Conservation (phyloP, 495 filamentous ascomycete genomes). For the Beverwykella pulmonaria region DNA sequence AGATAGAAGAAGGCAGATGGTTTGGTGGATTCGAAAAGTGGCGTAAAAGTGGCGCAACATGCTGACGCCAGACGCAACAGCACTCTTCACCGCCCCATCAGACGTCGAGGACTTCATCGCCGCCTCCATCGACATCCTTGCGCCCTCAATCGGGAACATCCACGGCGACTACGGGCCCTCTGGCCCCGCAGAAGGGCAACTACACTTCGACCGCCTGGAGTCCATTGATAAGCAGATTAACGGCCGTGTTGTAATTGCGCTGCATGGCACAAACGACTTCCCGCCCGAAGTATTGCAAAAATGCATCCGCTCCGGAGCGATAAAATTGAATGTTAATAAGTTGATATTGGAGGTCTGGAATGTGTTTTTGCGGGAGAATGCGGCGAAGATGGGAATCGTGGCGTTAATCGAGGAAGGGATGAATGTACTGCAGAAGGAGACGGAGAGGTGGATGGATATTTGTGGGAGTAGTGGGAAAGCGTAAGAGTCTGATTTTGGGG, state of each 20-base stretch:
- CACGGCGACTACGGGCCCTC: slow-evolving; percentile 40
- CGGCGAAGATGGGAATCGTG: slow-evolving; percentile 13
- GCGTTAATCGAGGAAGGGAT: slow-evolving; percentile 24
- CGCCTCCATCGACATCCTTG: slow-evolving; percentile 39
- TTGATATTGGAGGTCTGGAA: slow-evolving; percentile 28
- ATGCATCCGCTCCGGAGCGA: slow-evolving; percentile 16
- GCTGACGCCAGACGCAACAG: background rate
- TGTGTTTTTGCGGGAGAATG: slow-evolving; percentile 12
- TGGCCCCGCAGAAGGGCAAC: slow-evolving; percentile 18
- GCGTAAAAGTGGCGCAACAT: background rate
- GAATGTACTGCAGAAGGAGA: slow-evolving; percentile 26
- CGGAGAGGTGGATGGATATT: slow-evolving; percentile 34
- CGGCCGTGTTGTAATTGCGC: slow-evolving; percentile 18
- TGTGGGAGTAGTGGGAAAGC: slow-evolving; percentile 31
- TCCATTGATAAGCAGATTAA: slow-evolving; percentile 17
- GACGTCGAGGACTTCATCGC: slow-evolving; percentile 38
- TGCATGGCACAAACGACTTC: slow-evolving; percentile 37
- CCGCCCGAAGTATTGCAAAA: slow-evolving; percentile 15
- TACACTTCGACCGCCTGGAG: slow-evolving; percentile 33
- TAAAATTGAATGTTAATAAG: slow-evolving; percentile 31
- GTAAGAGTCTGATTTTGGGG: background rate
- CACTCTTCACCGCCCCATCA: slow-evolving; percentile 37
- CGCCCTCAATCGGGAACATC: slow-evolving; percentile 40
- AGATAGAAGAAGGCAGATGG: background rate
- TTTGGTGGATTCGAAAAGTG: background rate